Base-by-base conservation (phyloP, 2,329 filamentous ascomycete genomes). In the Sporothrix inflata region DNA sequence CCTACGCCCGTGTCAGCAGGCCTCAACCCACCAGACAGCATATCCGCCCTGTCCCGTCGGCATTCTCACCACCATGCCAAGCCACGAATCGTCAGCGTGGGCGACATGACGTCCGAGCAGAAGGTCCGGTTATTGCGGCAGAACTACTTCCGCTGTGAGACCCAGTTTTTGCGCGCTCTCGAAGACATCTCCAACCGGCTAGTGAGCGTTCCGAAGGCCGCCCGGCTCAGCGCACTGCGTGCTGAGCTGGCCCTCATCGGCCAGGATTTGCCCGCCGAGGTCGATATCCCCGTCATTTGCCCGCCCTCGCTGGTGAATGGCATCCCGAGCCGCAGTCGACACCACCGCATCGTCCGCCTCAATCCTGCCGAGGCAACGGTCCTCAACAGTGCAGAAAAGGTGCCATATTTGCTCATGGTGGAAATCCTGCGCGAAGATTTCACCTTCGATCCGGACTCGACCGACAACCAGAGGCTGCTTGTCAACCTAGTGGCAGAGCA, bases 121-220 rank as follows among this genome's bases (percentile, higher is more conserved):
- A 93, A 93, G 79, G 87, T 89, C n/a, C 89, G 90, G 66, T 81
- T 94, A 11, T 79, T 96, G 74, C 85, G 92, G 71, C 92, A 94
- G 73, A 93, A 96, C 79, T 96, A 96, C 80, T 96, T 95, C 79
- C 86, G 92, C 70, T 93, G 90, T 74, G 88, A 96, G 80, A 94
- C 92, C 0, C 91, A 93, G 76, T 94, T 96, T 78, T 79, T 96
- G 74, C 92, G 90, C 3, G 93, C 93, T 1, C 85, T 96, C 19
- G 92, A 95, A 79, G 91, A 92, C 75, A 95, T 96, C 70, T 96
- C 93, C 2, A 94, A 94, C 78, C 89, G 92, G n/a, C 83, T 96
- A 60, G 92, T 96, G 6, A 86, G 91, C 70, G 93, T 96, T 5
- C 93, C 93, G 1, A 96, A 96, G 79, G 89, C 90, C 45, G 93